A percentile compares a stretch with the other conserved stretches of the same genome.
These are phyloP conservation scores for Sporisorium graminicola DNA, from an alignment of 1,284 basidiomycete genomes.

Conservation along the genomic window DNA sequence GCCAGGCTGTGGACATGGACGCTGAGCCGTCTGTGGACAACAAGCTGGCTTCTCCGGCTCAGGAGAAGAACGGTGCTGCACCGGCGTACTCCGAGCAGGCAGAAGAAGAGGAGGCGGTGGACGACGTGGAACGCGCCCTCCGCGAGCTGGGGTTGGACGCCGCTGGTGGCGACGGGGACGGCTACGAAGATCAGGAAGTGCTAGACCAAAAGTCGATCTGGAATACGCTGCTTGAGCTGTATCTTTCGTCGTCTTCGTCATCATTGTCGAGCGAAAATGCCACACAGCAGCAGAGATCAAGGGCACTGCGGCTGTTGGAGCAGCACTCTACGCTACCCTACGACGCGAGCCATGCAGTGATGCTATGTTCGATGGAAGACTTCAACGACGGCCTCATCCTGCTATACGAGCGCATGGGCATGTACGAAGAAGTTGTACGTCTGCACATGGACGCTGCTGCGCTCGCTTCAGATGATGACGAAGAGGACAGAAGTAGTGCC, in stretches of 20 bases:
- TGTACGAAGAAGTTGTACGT: conserved; percentile 94
- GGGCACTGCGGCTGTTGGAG: conserved; percentile 57
- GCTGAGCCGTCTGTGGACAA: conserved; percentile 8
- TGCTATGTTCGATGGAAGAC: conserved; percentile 85
- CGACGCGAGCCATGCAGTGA: conserved; percentile 89
- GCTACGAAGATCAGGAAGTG: conserved; percentile 75
- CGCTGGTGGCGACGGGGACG: conserved; percentile 27
- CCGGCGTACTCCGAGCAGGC: conserved; percentile 23
- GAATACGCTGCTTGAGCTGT: conserved; percentile 96
- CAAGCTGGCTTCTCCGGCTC: conserved; percentile 7
- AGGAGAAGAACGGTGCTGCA: conserved; percentile 1
- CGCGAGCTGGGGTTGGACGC: conserved; percentile 26
- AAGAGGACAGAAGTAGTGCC: conserved; percentile 25
- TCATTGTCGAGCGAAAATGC: conserved; percentile 22
- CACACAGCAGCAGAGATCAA: neutral
- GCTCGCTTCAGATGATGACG: conserved; percentile 66
- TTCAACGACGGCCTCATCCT: conserved; percentile 88
- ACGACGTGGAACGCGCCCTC: conserved; percentile 30
- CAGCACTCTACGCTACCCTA: conserved; percentile 76
- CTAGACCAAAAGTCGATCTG: conserved; percentile 87
- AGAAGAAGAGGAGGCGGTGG: conserved; percentile 11
- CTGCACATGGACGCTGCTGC: conserved; percentile 82
- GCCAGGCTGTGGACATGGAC: conserved; percentile 77
- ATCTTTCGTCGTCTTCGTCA: conserved; percentile 75
- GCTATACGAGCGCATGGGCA: conserved; percentile 91